A percentile compares a stretch with the other conserved stretches of the same genome.
Conservation (phyloP, 768 basidiomycete genomes). For the Xerocomus brunneocitrinus region DNA sequence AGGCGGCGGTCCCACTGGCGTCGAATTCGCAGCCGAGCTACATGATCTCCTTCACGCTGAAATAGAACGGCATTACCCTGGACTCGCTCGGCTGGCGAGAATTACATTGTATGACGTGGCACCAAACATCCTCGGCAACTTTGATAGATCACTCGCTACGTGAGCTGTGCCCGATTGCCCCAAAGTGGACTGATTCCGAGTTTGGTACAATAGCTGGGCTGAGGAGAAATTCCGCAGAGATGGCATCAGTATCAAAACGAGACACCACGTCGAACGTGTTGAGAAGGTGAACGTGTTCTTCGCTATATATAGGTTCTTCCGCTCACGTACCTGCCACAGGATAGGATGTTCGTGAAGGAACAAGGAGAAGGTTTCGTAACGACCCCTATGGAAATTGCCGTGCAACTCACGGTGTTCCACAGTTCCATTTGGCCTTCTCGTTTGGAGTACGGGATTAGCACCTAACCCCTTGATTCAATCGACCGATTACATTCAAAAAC, state of each 20-base stretch:
- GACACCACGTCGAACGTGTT: conserved; percentile 69
- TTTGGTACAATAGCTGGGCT: conserved; percentile 45
- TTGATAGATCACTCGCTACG: conserved; percentile 64
- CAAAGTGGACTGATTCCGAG: conserved; percentile 1
- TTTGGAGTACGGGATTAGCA: conserved; percentile 85
- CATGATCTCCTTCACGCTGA: conserved; percentile 74
- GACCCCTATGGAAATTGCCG: conserved; percentile 4
- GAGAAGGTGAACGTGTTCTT: conserved; percentile 40
- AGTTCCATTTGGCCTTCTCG: conserved; percentile 80
- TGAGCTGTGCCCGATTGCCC: conserved; percentile 28
- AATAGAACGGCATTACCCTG: conserved; percentile 55
- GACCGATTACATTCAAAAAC: conserved; percentile 56
- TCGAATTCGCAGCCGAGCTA: conserved; percentile 81
- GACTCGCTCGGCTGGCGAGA: conserved; percentile 55
- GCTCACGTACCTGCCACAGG: conserved; percentile 35
- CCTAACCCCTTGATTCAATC: conserved; percentile 73
- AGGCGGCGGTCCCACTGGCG: conserved; percentile 77
- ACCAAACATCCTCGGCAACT: conserved; percentile 66
- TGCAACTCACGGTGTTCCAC: conserved; percentile 6
- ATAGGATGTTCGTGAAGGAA: conserved; percentile 65
- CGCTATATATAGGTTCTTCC: conserved; percentile 7
- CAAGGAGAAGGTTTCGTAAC: conserved; percentile 55
- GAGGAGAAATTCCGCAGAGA: conserved; percentile 69
- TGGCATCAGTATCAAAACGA: conserved; percentile 67
- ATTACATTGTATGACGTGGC: conserved; percentile 85